Base-by-base conservation (phyloP, 441 rosid genomes). In the Biscutella auriculata region DNA sequence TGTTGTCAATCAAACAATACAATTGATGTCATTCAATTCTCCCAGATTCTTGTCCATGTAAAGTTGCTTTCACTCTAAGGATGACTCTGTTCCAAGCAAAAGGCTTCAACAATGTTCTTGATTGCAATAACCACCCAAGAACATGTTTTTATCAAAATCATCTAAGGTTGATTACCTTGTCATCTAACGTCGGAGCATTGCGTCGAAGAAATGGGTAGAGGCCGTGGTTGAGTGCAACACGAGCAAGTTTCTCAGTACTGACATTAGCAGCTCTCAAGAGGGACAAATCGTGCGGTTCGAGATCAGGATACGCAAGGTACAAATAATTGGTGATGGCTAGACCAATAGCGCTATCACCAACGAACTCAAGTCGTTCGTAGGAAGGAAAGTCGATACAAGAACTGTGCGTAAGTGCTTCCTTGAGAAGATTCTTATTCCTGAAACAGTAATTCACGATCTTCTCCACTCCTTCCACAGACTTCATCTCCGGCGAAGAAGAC, bases 211-310 rank as follows among this genome's bases (percentile, higher is more conserved):
- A 78, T 8, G 15, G 28, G 33, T 77, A 81, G 11, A 86, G 74
- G 0, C 76, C 72, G 17, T 73, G 88, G n/a, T 36, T 74, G 54
- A 84, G 52, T 12, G 95, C 78, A 26, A 81, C 83, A 13, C 95
- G 95, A 8, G 97, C 90, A 21, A 89, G 77, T 52, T 86, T 89
- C 79, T 89, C 97, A 2, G 79, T 89, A 21, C 93, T 82, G 6
- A 79, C 63, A 42, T 82, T 86, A 25, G 83, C 84, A n/a, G 93
- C 69, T 33, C 93, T 79, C 29, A 89, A 34, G 6, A 49, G 56
- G 17, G 95, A 67, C 29, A 89, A 61, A 40, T 67, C 66, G 3
- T 86, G 86, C 1, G 72, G 87, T 9, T 81, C 83, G 14, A 80
- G 73, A 1, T 35, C 9, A 4, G 88, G 90, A 69, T 81, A 72